Percentiles rank a stretch among this genome's conserved stretches.
Evolutionary conservation across 148 eudicot genomes (phyloP).

Genomic region (Rhododendron simsii): DNA sequence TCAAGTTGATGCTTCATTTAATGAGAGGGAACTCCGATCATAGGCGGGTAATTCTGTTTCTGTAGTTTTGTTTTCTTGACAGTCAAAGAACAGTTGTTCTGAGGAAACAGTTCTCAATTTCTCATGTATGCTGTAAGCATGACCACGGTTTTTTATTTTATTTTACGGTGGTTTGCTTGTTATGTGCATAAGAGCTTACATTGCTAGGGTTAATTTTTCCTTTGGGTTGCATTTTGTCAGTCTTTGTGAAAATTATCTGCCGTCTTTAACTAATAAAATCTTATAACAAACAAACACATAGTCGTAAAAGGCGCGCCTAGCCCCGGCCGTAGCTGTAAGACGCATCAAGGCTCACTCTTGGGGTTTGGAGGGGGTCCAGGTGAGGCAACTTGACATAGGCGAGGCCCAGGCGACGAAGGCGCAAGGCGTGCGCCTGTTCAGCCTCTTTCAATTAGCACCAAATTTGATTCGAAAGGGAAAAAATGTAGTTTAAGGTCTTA

Average conservation of each 20-base stretch:
- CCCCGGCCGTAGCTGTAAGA: too few species aligned
- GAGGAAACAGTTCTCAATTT: neutral
- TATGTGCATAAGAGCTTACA: neutral
- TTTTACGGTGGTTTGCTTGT: neutral
- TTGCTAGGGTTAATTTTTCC: neutral
- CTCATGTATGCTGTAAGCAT: neutral
- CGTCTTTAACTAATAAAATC: too few species aligned
- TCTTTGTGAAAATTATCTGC: too few species aligned
- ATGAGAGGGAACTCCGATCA: neutral
- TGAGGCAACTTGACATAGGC: neutral
- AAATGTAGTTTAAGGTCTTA: neutral
- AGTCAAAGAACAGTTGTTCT: neutral
- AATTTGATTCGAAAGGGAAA: neutral
- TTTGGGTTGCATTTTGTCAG: too few species aligned
- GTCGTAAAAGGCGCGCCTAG: too few species aligned
- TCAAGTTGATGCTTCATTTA: neutral
- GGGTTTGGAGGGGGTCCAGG: neutral
- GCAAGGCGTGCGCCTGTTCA: too few species aligned
- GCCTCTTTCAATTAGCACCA: too few species aligned
- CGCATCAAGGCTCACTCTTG: neutral
- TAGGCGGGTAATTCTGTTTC: neutral
- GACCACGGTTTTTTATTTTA: neutral
- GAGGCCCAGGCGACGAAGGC: neutral
- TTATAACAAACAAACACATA: too few species aligned
- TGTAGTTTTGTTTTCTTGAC: neutral